Evolutionary conservation across 495 filamentous ascomycete genomes (phyloP), one percentile per base, ranked within the genome.

Genomic region (Daldinia decipiens): DNA sequence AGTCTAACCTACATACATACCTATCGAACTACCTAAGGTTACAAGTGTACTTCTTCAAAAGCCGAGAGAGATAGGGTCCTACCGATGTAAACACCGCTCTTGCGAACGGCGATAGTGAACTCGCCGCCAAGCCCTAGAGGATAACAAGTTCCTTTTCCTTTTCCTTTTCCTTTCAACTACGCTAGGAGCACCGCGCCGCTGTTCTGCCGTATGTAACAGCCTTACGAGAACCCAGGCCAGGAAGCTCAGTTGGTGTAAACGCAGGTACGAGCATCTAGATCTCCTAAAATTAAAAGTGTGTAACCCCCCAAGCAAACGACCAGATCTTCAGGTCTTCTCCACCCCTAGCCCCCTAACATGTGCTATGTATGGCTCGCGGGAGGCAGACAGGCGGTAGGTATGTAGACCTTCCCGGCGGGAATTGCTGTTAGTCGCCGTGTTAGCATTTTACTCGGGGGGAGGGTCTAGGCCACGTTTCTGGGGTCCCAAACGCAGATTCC

Each of bases 231-330:
- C 24, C 17, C 4, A 21, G 19, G 24, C 17, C 19, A 21, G 19
- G 43, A 21, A 47, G 43, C 43, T 47, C 19, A 21, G 43, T 1
- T 21, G 5, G 39, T 40, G 39, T 9, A 47, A 47, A 47, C 43
- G 43, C 43, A 47, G 43, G 43, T 47, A 53, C 50, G 29, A 31
- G 50, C 24, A 52, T 52, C 50, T 8, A 27, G 50, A 53, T 53
- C 50, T 31, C 24, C 50, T 53, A 54, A 55, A 45, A 31, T 17
- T 56, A 56, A 56, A 36, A 31, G 3, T n/a, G n/a, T n/a, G 32
- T 12, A 32, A 38, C 5, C 34, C 21, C 21, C 51, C n/a, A 31
- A 31, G 29, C 51, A 29, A 31, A 53, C 26, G 27, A 4, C 43
- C 12, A 47, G 43, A 47, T 47, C 43, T 3, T 47, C 19, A 8